Evolutionary conservation across 352 stramenopile species (phyloP).

Genomic region (Achlya hypogyna): DNA sequence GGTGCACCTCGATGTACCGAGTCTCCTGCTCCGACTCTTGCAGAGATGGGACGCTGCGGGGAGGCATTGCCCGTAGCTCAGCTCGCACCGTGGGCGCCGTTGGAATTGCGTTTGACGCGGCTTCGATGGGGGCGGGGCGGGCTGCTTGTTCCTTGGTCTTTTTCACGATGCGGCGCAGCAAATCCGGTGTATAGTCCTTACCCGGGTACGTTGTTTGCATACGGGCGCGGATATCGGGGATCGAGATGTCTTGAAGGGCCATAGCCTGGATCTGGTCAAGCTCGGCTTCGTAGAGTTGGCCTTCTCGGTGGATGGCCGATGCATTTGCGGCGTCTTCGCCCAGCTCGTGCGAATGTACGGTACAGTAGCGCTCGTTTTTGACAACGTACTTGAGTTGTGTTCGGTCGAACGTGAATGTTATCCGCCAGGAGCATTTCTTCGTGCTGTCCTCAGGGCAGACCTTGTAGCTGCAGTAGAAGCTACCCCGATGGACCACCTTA

Average conservation of each 20-base stretch:
- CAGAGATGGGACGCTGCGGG: neutral
- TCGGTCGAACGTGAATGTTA: conserved; percentile 15
- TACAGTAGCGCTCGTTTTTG: conserved; percentile 3
- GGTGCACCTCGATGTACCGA: conserved; percentile 10
- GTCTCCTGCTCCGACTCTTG: conserved; percentile 4
- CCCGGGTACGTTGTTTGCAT: conserved; percentile 7
- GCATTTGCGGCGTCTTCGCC: neutral
- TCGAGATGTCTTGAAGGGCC: neutral
- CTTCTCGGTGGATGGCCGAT: conserved; percentile 1
- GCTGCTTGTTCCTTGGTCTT: neutral
- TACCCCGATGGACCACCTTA: conserved; percentile 3
- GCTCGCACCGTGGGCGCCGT: neutral
- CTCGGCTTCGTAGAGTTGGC: conserved; percentile 1
- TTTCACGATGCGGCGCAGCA: conserved; percentile 8
- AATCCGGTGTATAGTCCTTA: conserved; percentile 3
- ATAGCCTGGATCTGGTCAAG: conserved; percentile 10
- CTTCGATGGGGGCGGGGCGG: neutral
- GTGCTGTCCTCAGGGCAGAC: neutral
- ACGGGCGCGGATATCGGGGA: neutral
- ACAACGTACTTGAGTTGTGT: neutral
- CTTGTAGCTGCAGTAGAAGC: conserved; percentile 17
- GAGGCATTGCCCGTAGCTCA: neutral
- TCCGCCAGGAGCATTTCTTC: conserved; percentile 4
- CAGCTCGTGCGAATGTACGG: neutral
- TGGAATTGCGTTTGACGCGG: neutral